A percentile compares a stretch with the other conserved stretches of the same genome.
Evolutionary conservation across 805 yeast genomes (phyloP).

Genomic region (Candida golubevii): DNA sequence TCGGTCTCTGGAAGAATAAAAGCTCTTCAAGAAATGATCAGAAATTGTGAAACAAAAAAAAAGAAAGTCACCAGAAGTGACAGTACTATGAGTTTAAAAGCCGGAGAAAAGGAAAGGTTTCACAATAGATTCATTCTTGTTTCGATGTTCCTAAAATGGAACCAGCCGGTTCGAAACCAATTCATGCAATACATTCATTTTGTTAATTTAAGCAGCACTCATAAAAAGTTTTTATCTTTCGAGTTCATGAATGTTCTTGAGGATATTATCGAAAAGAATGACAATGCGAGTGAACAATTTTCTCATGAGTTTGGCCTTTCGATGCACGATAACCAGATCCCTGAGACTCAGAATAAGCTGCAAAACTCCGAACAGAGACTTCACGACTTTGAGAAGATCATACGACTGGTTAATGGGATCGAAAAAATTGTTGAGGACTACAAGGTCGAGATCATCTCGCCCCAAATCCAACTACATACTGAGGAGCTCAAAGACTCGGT

Average conservation of each 20-base stretch:
- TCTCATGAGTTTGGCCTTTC: conserved; percentile 7
- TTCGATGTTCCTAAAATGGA: conserved; percentile 41
- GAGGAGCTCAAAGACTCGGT: conserved; percentile 46
- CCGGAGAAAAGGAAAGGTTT: conserved; percentile 18
- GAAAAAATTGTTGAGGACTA: conserved; percentile 37
- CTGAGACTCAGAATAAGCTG: conserved; percentile 1
- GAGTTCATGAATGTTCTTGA: conserved; percentile 33
- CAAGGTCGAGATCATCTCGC: conserved; percentile 36
- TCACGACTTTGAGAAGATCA: conserved; percentile 29
- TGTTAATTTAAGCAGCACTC: conserved; percentile 25
- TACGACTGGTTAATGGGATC: conserved; percentile 19
- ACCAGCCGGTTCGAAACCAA: conserved; percentile 30
- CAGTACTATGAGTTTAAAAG: conserved; percentile 4
- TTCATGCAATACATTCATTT: conserved; percentile 35
- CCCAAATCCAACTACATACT: conserved; percentile 42
- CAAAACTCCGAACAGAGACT: conserved; percentile 20
- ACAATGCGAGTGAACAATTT: conserved; percentile 48
- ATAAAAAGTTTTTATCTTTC: conserved; percentile 30
- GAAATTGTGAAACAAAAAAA: conserved; percentile 1
- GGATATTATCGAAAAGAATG: conserved; percentile 24
- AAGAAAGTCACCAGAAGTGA: conserved; percentile 6
- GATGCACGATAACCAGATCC: not conserved
- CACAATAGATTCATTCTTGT: conserved; percentile 37
- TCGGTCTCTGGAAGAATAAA: conserved; percentile 9
- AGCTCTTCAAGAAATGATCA: conserved; percentile 18